phyloP scores from a whole-genome alignment of 176 grass and related monocot genomes.

The Chloris gayana region DNA sequence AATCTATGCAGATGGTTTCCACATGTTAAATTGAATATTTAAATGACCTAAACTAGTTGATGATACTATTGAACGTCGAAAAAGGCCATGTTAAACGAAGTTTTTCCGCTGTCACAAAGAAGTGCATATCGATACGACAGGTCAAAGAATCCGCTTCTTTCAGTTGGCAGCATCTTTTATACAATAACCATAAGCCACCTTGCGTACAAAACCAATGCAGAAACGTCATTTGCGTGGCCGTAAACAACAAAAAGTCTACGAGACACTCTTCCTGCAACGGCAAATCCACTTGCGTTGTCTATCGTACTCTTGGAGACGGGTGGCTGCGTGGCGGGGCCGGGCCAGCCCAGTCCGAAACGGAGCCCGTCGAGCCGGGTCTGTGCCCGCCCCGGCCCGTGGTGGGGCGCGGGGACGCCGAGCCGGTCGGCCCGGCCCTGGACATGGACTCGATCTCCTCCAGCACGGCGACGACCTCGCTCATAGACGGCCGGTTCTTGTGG shows the following conservation, averaged over 20 bases:
- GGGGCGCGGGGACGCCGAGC: conserved; percentile 37
- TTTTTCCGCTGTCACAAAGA: not conserved
- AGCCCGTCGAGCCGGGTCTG: conserved; percentile 13
- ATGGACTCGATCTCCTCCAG: conserved; percentile 61
- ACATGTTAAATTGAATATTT: no score
- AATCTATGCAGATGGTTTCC: no score
- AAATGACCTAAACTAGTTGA: no score
- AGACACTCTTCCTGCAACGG: not conserved
- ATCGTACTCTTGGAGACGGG: conserved; percentile 31
- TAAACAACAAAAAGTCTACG: not conserved
- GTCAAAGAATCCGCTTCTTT: not conserved
- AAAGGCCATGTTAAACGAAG: no score
- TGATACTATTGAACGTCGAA: no score
- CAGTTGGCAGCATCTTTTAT: not conserved
- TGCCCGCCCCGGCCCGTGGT: not conserved
- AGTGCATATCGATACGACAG: not conserved
- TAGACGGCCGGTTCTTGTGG: conserved; percentile 67
- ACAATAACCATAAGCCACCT: not conserved
- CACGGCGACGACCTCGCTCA: conserved; percentile 63
- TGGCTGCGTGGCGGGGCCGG: conserved; percentile 6
- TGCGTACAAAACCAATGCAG: not conserved
- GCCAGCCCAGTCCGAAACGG: conserved; percentile 22
- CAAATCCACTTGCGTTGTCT: conserved; percentile 1
- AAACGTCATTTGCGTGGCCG: not conserved
- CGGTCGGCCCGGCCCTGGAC: conserved; percentile 16